Conservation (phyloP, 306 rosid genomes). For the Albizia julibrissin region DNA sequence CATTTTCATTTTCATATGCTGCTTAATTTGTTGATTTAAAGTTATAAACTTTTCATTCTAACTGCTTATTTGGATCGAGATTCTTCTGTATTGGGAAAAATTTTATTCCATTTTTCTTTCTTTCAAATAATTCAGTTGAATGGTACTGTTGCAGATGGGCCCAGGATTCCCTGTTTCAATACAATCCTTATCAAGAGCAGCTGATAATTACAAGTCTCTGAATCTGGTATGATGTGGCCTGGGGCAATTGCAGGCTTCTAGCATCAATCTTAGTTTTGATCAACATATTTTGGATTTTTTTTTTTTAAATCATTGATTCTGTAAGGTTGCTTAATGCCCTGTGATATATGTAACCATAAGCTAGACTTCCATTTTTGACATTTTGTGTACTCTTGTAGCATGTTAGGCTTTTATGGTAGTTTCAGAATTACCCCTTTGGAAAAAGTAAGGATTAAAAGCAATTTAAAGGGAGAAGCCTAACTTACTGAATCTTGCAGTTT, state of each 20-base stretch:
- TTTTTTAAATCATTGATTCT: conserved; percentile 34
- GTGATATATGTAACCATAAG: conserved; percentile 31
- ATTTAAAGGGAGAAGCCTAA: neutral
- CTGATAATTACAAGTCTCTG: conserved; percentile 78
- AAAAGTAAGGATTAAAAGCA: neutral
- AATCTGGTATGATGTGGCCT: conserved; percentile 45
- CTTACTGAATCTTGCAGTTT: neutral
- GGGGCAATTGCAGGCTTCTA: conserved; percentile 5
- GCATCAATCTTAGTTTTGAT: conserved; percentile 31
- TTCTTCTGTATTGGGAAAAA: neutral
- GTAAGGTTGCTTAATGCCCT: conserved; percentile 1
- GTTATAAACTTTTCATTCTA: conserved; percentile 10
- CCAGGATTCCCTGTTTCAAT: conserved; percentile 80
- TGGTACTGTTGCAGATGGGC: conserved; percentile 76
- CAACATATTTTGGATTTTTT: conserved; percentile 8
- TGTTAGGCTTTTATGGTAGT: conserved; percentile 25
- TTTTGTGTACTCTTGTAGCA: conserved; percentile 7
- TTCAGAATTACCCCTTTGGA: conserved; percentile 21
- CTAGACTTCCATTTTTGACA: conserved; percentile 16
- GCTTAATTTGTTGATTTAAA: neutral
- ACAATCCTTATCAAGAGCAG: conserved; percentile 90
- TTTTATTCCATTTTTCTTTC: neutral
- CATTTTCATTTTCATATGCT: conserved; percentile 19
- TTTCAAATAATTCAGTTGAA: conserved; percentile 17
- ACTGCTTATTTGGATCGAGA: neutral